phyloP scores from a whole-genome alignment of 441 rosid species.

The Dalechampia spathulata region DNA sequence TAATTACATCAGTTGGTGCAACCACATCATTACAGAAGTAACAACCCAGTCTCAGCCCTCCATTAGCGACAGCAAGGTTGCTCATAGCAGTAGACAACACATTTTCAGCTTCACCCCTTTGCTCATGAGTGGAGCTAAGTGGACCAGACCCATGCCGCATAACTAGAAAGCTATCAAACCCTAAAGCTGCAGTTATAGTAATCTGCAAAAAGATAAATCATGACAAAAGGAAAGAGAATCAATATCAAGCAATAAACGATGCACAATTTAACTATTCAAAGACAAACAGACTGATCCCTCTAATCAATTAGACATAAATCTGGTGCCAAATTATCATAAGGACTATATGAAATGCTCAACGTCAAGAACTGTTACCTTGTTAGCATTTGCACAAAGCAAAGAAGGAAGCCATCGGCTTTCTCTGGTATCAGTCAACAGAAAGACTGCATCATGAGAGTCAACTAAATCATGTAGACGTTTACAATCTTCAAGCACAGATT shows the following conservation, averaged over 20 bases:
- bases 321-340: not conserved
- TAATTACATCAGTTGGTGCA: constrained; percentile 85
- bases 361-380: constrained; percentile 50
- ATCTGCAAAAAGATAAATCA: constrained; percentile 39
- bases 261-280: constrained; percentile 2
- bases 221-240: not conserved
- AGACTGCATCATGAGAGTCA: constrained; percentile 80
- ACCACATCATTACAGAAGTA: constrained; percentile 98
- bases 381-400: constrained; percentile 68
- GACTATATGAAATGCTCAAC: not conserved
- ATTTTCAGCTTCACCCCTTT: constrained; percentile 20
- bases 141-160: constrained; percentile 97
- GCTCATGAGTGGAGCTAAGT: constrained; percentile 24
- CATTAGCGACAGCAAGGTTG: constrained; percentile 35
- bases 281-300: not conserved
- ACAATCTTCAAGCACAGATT: constrained; percentile 67
- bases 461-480: constrained; percentile 52
- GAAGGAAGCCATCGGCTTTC: constrained; percentile 98
- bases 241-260: not conserved
- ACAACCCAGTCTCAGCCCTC: constrained; percentile 70
- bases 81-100: constrained; percentile 30
- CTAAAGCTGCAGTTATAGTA: constrained; percentile 79
- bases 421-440: constrained; percentile 94
- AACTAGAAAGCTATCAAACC: constrained; percentile 94
- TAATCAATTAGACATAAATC: not conserved